Evolutionary conservation across 805 yeast species (phyloP).

Genomic region (Ogataea methanolica): DNA sequence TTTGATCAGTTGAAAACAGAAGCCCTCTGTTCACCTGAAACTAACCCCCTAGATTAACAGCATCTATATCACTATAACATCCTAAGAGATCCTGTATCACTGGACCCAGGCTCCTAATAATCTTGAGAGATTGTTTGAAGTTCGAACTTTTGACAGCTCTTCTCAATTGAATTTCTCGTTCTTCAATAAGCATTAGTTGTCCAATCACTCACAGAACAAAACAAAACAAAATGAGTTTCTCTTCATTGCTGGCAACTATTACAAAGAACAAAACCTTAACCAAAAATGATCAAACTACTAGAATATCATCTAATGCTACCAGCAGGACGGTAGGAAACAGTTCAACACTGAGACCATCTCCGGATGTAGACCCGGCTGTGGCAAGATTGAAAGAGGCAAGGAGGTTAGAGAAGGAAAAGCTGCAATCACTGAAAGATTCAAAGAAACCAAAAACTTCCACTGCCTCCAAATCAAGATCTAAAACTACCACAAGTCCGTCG

Average conservation of each 20-base stretch:
- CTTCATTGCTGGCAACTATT: slow-evolving; percentile 26
- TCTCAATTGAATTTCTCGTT: neutral
- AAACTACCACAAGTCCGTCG: slow-evolving; percentile 2
- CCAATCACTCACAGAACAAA: neutral
- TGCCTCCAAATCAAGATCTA: neutral
- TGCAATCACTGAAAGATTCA: slow-evolving; percentile 29
- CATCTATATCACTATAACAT: too few species aligned
- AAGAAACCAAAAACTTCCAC: slow-evolving; percentile 9
- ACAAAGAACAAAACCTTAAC: slow-evolving; percentile 19
- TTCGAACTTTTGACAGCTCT: neutral
- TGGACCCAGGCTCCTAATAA: too few species aligned
- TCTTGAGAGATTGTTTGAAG: too few species aligned
- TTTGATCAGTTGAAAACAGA: too few species aligned
- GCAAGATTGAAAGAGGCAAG: slow-evolving; percentile 64
- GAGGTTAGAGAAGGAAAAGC: slow-evolving; percentile 45
- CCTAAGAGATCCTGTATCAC: too few species aligned
- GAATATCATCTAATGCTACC: neutral
- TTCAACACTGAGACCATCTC: slow-evolving; percentile 6
- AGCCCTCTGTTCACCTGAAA: too few species aligned
- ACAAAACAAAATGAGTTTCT: slow-evolving; percentile 2
- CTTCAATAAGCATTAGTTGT: neutral
- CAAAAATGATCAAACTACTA: neutral
- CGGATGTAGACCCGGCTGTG: slow-evolving; percentile 61
- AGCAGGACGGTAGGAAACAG: neutral
- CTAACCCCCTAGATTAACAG: too few species aligned